Evolutionary conservation across 129 eudicot genomes (phyloP).

Genomic region (Tanacetum coccineum): DNA sequence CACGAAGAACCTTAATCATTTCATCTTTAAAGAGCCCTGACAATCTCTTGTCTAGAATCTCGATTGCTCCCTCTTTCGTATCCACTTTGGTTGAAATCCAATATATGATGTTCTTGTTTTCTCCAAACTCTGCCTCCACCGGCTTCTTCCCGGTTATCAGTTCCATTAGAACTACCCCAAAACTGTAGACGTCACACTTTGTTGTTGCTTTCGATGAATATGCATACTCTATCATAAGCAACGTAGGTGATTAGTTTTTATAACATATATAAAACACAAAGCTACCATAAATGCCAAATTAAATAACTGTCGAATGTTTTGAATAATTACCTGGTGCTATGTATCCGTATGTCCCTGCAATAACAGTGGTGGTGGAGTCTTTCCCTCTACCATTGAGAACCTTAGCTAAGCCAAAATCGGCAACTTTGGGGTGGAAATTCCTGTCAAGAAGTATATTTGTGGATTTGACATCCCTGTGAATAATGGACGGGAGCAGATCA

Average conservation of each 20-base stretch:
- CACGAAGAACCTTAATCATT: slow-evolving; percentile 66
- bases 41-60: slow-evolving; percentile 57
- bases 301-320: not conserved
- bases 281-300: not conserved
- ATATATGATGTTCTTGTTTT: slow-evolving; percentile 75
- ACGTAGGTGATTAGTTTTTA: too few species aligned
- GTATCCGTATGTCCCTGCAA: slow-evolving; percentile 94
- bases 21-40: slow-evolving; percentile 54
- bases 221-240: slow-evolving; percentile 59
- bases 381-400: slow-evolving; percentile 75
- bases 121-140: slow-evolving; percentile 90
- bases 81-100: slow-evolving; percentile 83
- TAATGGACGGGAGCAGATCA: slow-evolving; percentile 64
- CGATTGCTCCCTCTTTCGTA: slow-evolving; percentile 74
- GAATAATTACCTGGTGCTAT: slow-evolving; percentile 74
- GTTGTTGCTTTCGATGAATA: slow-evolving; percentile 81
- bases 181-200: slow-evolving; percentile 90
- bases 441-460: slow-evolving; percentile 77
- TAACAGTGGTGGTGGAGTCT: slow-evolving; percentile 68
- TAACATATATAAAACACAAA: not conserved
- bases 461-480: slow-evolving; percentile 86
- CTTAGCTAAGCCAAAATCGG: slow-evolving; percentile 94
- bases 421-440: slow-evolving; percentile 69
- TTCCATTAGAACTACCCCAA: slow-evolving; percentile 89
- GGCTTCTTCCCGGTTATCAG: slow-evolving; percentile 86